phyloP scores from a whole-genome alignment of 768 basidiomycete genomes.

The Tephrocybe sp. region DNA sequence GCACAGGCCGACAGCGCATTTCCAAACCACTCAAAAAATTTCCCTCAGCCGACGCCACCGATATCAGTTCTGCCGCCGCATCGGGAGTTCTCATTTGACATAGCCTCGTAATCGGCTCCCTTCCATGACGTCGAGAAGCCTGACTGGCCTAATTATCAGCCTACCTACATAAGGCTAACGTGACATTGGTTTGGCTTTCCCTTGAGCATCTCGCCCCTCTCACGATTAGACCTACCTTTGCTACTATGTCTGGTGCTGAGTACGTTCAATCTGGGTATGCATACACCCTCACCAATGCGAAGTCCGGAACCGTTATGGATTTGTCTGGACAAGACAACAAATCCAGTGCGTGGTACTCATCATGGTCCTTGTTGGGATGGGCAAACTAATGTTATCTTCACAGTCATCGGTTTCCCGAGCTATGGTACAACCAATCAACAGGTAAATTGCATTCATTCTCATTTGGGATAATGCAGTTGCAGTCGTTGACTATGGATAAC shows the following conservation, averaged over 20 bases:
- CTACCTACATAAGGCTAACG: slow-evolving; percentile 1
- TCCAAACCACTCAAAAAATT: no score
- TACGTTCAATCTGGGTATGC: slow-evolving; percentile 32
- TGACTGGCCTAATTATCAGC: background rate
- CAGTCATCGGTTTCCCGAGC: slow-evolving; percentile 37
- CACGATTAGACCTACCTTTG: background rate
- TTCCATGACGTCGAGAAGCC: background rate
- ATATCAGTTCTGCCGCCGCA: background rate
- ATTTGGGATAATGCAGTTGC: background rate
- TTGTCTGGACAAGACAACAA: slow-evolving; percentile 50
- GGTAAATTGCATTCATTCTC: slow-evolving; percentile 26
- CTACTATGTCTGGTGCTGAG: slow-evolving; percentile 16
- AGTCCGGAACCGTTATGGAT: slow-evolving; percentile 51
- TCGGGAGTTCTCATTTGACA: background rate
- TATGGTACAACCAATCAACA: slow-evolving; percentile 47
- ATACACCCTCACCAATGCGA: slow-evolving; percentile 49
- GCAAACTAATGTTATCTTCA: background rate
- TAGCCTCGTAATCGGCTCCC: slow-evolving; percentile 6
- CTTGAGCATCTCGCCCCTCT: background rate
- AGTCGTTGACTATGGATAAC: background rate
- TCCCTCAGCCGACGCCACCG: no score
- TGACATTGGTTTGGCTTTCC: background rate
- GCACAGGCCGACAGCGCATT: no score
- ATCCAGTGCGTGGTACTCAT: slow-evolving; percentile 33
- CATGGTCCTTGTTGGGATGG: background rate